Evolutionary conservation across 2,329 filamentous ascomycete species (phyloP).

Genomic region (Gnomoniopsis smithogilvyi): DNA sequence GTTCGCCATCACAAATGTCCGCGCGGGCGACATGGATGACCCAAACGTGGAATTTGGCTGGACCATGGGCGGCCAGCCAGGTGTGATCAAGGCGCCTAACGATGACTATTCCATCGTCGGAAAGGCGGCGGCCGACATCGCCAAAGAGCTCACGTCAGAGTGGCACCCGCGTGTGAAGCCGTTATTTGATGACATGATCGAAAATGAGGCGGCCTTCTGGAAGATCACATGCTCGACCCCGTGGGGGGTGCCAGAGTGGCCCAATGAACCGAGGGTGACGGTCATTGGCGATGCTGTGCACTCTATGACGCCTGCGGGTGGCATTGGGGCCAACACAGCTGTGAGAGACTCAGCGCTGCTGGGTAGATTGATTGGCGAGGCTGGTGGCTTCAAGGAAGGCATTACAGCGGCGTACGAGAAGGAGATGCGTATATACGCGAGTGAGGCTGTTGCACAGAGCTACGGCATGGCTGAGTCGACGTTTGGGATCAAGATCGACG

Average conservation of each 20-base stretch:
- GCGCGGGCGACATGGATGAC: conserved; percentile 57
- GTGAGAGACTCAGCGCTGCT: conserved; percentile 53
- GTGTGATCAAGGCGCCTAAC: conserved; percentile 55
- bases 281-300: conserved; percentile 57
- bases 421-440: conserved; percentile 59
- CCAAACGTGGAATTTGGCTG: conserved; percentile 57
- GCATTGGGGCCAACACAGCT: conserved; percentile 56
- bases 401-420: conserved; percentile 56
- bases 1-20: conserved; percentile 62
- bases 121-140: conserved; percentile 52
- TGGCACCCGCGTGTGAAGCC: conserved; percentile 56
- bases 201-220: conserved; percentile 59
- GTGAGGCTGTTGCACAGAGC: conserved; percentile 52
- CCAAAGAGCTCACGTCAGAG: conserved; percentile 47
- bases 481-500: conserved; percentile 47
- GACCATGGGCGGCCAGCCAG: conserved; percentile 58
- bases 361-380: conserved; percentile 47
- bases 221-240: conserved; percentile 64
- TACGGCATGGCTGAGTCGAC: conserved; percentile 42
- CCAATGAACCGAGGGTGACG: conserved; percentile 54
- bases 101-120: conserved; percentile 59
- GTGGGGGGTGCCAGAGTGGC: conserved; percentile 57
- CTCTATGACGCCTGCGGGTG: conserved; percentile 55
- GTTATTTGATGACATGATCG: conserved; percentile 56
- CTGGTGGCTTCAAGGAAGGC: conserved; percentile 51